Percentiles rank a stretch among this genome's conserved stretches.
Evolutionary conservation across 805 yeast species (phyloP).

Genomic region (Metschnikowia matae): DNA sequence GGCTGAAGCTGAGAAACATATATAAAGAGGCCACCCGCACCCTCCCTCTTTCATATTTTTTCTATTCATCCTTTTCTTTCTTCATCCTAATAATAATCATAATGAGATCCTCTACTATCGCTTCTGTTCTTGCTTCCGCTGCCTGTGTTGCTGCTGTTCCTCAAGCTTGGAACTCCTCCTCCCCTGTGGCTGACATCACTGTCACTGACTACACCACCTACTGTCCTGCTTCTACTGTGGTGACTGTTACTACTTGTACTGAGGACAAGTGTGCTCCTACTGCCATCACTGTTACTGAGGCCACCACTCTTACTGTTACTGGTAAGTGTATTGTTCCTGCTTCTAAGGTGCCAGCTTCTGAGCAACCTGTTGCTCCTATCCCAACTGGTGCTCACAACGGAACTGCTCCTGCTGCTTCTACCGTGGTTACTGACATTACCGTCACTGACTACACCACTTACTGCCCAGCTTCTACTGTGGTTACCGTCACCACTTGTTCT

Average conservation of each 20-base stretch:
- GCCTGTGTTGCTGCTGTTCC: not conserved
- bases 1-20: not conserved
- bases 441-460: constrained; percentile 36
- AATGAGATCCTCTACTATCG: constrained; percentile 3
- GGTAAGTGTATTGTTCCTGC: constrained; percentile 29
- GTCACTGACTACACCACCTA: constrained; percentile 35
- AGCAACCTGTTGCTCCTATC: not conserved
- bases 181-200: constrained; percentile 26
- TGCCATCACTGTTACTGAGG: constrained; percentile 26
- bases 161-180: constrained; percentile 1
- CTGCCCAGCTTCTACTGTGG: constrained; percentile 34
- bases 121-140: not conserved
- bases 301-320: constrained; percentile 32
- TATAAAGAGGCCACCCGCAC: not conserved
- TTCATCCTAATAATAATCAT: not conserved
- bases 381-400: not conserved
- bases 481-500: constrained; percentile 32
- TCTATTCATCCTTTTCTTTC: not conserved
- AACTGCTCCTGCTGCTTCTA: not conserved
- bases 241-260: constrained; percentile 31
- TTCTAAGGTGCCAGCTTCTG: not conserved
- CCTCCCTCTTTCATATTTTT: too few relatives aligned
- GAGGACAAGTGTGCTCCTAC: constrained; percentile 24
- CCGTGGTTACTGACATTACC: constrained; percentile 24
- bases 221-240: constrained; percentile 34